Evolutionary conservation across 208 protist genomes (phyloP).

Genomic region (Lotmaria passim): DNA sequence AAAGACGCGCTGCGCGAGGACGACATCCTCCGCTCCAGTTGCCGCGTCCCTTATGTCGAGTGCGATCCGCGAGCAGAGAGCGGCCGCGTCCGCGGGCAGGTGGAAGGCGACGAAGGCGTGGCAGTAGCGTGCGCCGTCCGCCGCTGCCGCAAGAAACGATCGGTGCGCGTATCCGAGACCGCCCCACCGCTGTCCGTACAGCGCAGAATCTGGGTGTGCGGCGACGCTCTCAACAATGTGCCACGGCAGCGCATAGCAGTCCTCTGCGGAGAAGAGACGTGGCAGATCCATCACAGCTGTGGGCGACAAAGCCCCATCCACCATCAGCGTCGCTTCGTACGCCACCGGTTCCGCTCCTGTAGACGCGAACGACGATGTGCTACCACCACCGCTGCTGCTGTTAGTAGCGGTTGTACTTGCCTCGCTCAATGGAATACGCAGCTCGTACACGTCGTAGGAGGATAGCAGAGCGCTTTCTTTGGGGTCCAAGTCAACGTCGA

Average conservation of each 20-base stretch:
- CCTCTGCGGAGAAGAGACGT: background rate
- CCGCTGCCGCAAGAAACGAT: constrained; percentile 3
- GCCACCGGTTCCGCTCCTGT: background rate
- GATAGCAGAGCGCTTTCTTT: background rate
- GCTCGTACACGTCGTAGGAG: constrained; percentile 27
- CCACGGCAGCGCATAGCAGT: constrained; percentile 27
- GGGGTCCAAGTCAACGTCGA: background rate
- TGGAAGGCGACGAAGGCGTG: constrained; percentile 28
- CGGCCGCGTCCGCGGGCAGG: background rate
- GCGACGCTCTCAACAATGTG: constrained; percentile 8
- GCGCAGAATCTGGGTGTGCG: background rate
- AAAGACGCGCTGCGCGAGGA: constrained; percentile 28
- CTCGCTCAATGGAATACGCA: constrained; percentile 6
- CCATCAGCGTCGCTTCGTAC: background rate
- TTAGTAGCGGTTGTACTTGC: too few relatives aligned
- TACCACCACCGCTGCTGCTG: too few relatives aligned
- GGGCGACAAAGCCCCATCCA: background rate
- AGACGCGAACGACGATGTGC: background rate
- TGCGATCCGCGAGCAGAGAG: background rate
- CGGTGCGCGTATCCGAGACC: constrained; percentile 23
- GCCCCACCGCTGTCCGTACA: constrained; percentile 28
- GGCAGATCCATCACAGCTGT: constrained; percentile 10
- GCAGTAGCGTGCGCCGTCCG: constrained; percentile 11
- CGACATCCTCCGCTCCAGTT: background rate
- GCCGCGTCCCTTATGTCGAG: constrained; percentile 2